phyloP scores from a whole-genome alignment of 164 flowering plant species.

The Vitis cinerea region DNA sequence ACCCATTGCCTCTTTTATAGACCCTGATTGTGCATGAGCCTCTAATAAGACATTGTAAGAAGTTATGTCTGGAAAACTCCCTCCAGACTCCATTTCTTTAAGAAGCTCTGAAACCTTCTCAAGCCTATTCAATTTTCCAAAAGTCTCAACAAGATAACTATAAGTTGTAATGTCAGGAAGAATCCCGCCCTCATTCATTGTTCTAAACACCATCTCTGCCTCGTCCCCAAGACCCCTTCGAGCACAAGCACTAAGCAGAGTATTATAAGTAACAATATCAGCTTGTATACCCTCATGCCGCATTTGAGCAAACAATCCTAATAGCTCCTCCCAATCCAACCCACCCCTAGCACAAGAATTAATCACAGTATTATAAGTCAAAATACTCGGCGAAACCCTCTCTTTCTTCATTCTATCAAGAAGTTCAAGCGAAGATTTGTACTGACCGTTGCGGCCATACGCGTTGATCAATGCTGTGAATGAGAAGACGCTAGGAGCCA shows the following conservation, averaged over 20 bases:
- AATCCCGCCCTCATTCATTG: constrained; percentile 89
- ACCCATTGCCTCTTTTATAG: constrained; percentile 69
- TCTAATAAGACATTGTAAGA: constrained; percentile 85
- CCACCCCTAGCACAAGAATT: constrained; percentile 90
- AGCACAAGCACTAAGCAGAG: constrained; percentile 80
- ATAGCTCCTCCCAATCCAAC: constrained; percentile 86
- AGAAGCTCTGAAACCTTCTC: constrained; percentile 76
- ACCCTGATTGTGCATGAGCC: constrained; percentile 66
- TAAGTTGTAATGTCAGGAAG: constrained; percentile 80
- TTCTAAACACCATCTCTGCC: constrained; percentile 94
- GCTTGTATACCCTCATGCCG: constrained; percentile 90
- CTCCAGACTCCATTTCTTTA: constrained; percentile 72
- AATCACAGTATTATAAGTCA: constrained; percentile 87
- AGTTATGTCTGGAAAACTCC: constrained; percentile 68
- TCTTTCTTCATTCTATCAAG: constrained; percentile 77
- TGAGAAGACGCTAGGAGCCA: constrained; percentile 60
- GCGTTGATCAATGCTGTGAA: constrained; percentile 86
- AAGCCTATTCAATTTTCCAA: constrained; percentile 63
- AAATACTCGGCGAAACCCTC: constrained; percentile 58
- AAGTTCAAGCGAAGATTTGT: constrained; percentile 57
- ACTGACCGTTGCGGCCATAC: constrained; percentile 81
- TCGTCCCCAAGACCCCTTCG: constrained; percentile 71
- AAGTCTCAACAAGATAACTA: constrained; percentile 77
- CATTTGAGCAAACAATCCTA: constrained; percentile 95
- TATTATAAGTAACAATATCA: constrained; percentile 85